A percentile compares a stretch with the other conserved stretches of the same genome.
These are phyloP conservation scores for Colletotrichum magnum DNA, from an alignment of 2,329 filamentous ascomycete genomes.

Conservation along the genomic window DNA sequence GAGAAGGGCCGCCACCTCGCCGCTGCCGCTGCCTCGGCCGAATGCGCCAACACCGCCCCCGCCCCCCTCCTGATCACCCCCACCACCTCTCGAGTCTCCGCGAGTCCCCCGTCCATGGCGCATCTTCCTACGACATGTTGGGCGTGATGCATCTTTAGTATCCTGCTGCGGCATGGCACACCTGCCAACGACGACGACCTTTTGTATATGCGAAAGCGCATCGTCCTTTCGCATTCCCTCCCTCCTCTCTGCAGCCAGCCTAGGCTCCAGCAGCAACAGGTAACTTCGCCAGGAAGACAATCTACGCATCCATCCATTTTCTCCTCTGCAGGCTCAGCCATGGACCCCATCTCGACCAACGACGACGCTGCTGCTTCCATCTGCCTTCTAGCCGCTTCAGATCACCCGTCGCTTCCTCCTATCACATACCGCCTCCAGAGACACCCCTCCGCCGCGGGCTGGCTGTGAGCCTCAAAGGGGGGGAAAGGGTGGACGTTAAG, in stretches of 20 bases:
- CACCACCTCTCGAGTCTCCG: not conserved
- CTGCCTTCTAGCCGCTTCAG: conserved; percentile 20
- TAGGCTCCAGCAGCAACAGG: too few relatives aligned
- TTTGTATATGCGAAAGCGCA: not conserved
- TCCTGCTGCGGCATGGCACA: not conserved
- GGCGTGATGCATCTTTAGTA: not conserved
- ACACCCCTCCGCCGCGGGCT: conserved; percentile 20
- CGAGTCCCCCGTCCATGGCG: not conserved
- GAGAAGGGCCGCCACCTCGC: conserved; percentile 3
- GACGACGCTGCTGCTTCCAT: conserved; percentile 29
- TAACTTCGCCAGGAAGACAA: not conserved
- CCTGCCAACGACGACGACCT: not conserved
- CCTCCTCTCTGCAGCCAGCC: not conserved
- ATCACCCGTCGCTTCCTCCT: not conserved
- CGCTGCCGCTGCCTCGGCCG: conserved; percentile 21
- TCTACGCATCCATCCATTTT: not conserved
- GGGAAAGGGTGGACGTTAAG: not conserved
- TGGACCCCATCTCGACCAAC: conserved; percentile 6
- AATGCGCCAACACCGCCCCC: conserved; percentile 16
- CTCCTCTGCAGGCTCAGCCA: conserved; percentile 3
- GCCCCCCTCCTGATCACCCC: conserved; percentile 14
- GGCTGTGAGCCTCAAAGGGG: conserved; percentile 32
- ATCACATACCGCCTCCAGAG: conserved; percentile 1
- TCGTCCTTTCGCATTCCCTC: not conserved
- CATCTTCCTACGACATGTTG: not conserved